Evolutionary conservation across 2,329 filamentous ascomycete species (phyloP), one percentile per base, ranked within the genome.

Genomic region (Aureobasidium namibiae): DNA sequence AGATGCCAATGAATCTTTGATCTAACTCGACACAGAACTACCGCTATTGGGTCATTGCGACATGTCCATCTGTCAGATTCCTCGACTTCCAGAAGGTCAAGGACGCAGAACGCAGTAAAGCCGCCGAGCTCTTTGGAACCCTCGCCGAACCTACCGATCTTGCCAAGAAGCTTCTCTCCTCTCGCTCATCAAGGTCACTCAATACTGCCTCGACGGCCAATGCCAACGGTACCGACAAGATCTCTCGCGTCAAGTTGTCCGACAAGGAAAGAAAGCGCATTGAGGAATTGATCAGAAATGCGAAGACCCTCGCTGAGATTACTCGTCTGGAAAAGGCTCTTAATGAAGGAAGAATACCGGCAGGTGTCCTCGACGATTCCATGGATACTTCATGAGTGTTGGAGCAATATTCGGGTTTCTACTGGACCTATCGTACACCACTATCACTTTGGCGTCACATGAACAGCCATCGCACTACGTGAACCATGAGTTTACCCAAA

Each of bases 31-130:
- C n/a, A 34, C 62, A 96, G 90, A 79, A 96, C 75, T 99, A 97
- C 76, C 87, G 94, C 56, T 87, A 88, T 72, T 99, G 90, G 87
- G 78, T 96, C 29, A 82, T 99, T 62, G 96, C 89, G 88, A 84
- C 87, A 63, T 90, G 88, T 70, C 91, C 90, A 1, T 82, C 80
- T 4, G 85, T 99, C 44, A 86, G 92, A 45, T 97, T 96, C 74
- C 81, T 99, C 50, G 94, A 99, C 75, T 96, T 90, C 72, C 81
- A 85, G 66, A 96, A 95, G 75, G 91, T 99, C 52, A 95, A 90
- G 74, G 84, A 94, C 64, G 85, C 82, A 0, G 94, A 99, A 79
- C 84, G 92, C 45, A 76, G 83, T 64, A 82, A 85, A 66, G 90
- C 90, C 0, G 79, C 76, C 18, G 87, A 92, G 73, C 79, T 99